phyloP scores from a whole-genome alignment of 2,329 filamentous ascomycete species.

The Clarireedia sp. region DNA sequence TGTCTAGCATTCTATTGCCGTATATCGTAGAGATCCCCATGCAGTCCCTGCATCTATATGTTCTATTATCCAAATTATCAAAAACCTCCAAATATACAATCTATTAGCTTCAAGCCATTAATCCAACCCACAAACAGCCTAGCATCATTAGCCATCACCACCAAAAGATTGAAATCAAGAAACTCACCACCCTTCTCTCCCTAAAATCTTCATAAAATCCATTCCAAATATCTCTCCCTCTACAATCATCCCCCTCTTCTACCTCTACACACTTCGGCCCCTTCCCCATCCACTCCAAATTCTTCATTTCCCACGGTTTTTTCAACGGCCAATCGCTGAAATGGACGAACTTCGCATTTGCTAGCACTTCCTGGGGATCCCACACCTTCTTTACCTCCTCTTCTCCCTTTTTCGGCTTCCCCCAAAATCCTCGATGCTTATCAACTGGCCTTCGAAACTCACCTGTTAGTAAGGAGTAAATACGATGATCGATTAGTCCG shows the following conservation, averaged over 20 bases:
- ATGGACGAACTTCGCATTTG: conserved; percentile 49
- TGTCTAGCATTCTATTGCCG: too few species aligned
- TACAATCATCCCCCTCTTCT: conserved; percentile 17
- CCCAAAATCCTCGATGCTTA: conserved; percentile 44
- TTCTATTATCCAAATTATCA: not conserved
- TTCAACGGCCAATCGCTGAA: conserved; percentile 53
- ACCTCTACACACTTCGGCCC: conserved; percentile 17
- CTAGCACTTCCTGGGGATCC: conserved; percentile 42
- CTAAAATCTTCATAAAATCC: conserved; percentile 23
- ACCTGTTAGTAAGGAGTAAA: conserved; percentile 46
- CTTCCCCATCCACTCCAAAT: conserved; percentile 7
- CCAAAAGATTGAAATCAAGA: not conserved
- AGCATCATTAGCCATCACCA: not conserved
- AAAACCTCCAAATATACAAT: not conserved
- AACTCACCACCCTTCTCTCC: conserved; percentile 16
- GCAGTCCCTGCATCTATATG: too few species aligned
- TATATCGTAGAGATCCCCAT: too few species aligned
- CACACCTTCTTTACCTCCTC: conserved; percentile 30
- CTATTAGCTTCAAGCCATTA: not conserved
- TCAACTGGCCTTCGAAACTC: conserved; percentile 41
- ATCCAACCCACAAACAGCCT: not conserved
- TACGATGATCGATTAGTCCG: conserved; percentile 47
- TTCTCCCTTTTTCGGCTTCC: conserved; percentile 26
- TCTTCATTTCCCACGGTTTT: conserved; percentile 45
- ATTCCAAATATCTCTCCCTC: conserved; percentile 22